Base-by-base conservation (phyloP, 2,329 filamentous ascomycete species). In the Nigrospora osmanthi region DNA sequence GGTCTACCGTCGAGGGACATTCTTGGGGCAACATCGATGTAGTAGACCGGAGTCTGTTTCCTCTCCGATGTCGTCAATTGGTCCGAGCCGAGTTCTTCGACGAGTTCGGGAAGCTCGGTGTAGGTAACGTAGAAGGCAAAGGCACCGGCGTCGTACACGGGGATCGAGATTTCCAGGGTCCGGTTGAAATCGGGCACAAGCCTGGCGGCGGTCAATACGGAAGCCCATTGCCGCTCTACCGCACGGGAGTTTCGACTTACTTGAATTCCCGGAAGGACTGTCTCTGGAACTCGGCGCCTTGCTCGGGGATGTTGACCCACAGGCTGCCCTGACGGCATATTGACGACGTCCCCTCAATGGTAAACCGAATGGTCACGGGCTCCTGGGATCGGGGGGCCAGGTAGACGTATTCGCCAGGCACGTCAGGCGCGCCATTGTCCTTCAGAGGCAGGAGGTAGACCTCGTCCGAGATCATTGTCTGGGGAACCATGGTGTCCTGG, bases 41-140 rank as follows among this genome's bases (percentile, higher is more conserved):
- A 97, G 72, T 91, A 91, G 47, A 80, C 74, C 14, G 80, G 76
- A 1, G 91, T 95, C 60, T 78, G 78, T 41, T 83, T 84, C 42
- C 78, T 74, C 45, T 78, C 64, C 16, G 69, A 65, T 4, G 72
- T 64, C 9, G 71, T 58, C 33, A 73, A 63, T n/a, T 72, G 59
- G 34, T 70, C 66, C 9, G 71, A 61, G 31, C 70, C 62, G 36
- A 71, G 59, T 23, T 75, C 69, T 39, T 80, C 75, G 12, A 85
- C 79, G 60, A 90, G 86, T 36, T 85, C 76, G 11, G 93, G 93
- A 14, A 97, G 78, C 51, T 90, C 87, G 39, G 85, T 84, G 64
- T 93, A 97, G 50, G 89, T 95, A 45, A 86, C 89, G 68, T 96
- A 96, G 70, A 93, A 98, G 52, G 88, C 85, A 66, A 93, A 98